phyloP scores from a whole-genome alignment of 768 basidiomycete genomes.

The Trametes meyenii region DNA sequence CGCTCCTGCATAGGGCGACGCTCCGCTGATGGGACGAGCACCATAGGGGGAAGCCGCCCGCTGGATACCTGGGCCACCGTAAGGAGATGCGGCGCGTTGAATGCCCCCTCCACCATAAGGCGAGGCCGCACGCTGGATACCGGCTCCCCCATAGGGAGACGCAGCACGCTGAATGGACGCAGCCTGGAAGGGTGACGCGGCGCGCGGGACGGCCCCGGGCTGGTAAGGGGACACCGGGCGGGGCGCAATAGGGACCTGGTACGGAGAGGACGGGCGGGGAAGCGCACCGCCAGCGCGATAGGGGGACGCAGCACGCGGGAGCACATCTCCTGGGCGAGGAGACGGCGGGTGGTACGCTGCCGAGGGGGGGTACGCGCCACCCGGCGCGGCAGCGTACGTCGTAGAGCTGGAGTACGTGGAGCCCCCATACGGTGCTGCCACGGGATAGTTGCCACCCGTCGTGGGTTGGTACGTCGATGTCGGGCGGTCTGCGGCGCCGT shows the following conservation, averaged over 20 bases:
- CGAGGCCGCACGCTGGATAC: constrained; percentile 18
- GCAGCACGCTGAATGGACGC: constrained; percentile 20
- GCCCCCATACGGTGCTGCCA: too few relatives aligned
- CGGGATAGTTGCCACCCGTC: constrained; percentile 18
- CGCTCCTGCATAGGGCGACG: constrained; percentile 29
- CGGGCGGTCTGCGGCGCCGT: constrained; percentile 22
- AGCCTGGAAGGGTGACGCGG: constrained; percentile 28
- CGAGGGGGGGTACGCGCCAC: constrained; percentile 19
- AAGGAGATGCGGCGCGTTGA: constrained; percentile 28
- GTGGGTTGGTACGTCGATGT: constrained; percentile 25
- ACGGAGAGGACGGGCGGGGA: constrained; percentile 21
- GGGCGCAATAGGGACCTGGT: constrained; percentile 3
- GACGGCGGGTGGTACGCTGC: constrained; percentile 23
- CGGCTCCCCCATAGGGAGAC: constrained; percentile 15
- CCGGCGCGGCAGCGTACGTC: constrained; percentile 23
- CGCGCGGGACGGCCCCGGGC: constrained; percentile 4
- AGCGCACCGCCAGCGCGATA: constrained; percentile 19
- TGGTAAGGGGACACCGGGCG: constrained; percentile 15
- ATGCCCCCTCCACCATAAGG: constrained; percentile 24
- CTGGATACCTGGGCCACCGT: constrained; percentile 26
- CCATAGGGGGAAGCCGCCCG: constrained; percentile 41
- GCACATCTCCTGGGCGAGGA: constrained; percentile 22
- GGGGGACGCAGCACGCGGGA: constrained; percentile 26
- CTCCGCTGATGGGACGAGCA: constrained; percentile 21
- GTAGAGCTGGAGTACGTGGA: neutral